phyloP scores from a whole-genome alignment of 495 filamentous ascomycete species.

The Chaetomium fimeti region DNA sequence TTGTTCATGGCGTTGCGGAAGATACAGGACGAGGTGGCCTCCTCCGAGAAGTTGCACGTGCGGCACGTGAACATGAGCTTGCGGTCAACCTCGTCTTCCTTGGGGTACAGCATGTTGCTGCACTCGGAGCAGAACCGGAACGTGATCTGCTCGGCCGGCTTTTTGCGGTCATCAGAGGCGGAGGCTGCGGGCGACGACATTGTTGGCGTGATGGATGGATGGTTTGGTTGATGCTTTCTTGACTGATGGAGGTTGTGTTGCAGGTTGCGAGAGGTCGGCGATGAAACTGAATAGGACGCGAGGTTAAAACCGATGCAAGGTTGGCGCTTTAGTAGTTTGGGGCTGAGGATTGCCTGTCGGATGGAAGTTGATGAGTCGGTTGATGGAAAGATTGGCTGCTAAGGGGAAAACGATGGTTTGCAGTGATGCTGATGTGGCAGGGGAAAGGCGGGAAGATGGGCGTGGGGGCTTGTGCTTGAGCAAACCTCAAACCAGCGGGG shows the following conservation, averaged over 20 bases:
- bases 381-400: neutral
- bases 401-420: neutral
- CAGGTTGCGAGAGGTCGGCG: too few relatives aligned
- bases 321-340: neutral
- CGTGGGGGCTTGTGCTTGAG: neutral
- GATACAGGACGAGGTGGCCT: conserved; percentile 79
- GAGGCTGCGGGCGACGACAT: conserved; percentile 63
- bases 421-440: neutral
- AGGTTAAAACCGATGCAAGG: neutral
- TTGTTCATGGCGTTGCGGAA: conserved; percentile 89
- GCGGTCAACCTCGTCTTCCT: conserved; percentile 69
- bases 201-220: conserved; percentile 12
- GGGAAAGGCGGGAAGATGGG: neutral
- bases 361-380: neutral
- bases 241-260: neutral
- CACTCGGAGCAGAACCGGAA: conserved; percentile 98
- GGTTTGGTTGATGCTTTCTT: conserved; percentile 3
- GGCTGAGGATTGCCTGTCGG: neutral
- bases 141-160: conserved; percentile 72
- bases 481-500: too few relatives aligned
- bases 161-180: conserved; percentile 50
- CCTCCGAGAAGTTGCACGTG: conserved; percentile 85
- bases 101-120: conserved; percentile 96
- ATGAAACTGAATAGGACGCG: neutral
- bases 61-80: conserved; percentile 66